phyloP scores from a whole-genome alignment of 2,329 filamentous ascomycete species.

The Aspergillus terreus region DNA sequence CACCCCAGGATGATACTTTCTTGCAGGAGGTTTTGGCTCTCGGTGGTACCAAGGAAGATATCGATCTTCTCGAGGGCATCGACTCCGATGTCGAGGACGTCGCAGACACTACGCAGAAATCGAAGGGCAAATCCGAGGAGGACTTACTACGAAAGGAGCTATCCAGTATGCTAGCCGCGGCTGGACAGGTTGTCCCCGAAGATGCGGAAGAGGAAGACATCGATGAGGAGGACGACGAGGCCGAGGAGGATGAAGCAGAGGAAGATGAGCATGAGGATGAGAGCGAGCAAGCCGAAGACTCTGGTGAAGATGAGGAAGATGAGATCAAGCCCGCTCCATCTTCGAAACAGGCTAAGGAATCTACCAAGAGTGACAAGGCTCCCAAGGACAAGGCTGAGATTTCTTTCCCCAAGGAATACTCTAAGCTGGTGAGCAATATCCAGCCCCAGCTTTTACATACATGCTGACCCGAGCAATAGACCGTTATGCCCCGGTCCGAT shows the following conservation, averaged over 20 bases:
- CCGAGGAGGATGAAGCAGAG: constrained; percentile 26
- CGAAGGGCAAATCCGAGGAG: constrained; percentile 25
- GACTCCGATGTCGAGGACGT: constrained; percentile 44
- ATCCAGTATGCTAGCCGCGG: constrained; percentile 32
- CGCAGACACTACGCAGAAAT: constrained; percentile 16
- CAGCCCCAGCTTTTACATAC: neutral
- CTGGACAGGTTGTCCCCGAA: constrained; percentile 34
- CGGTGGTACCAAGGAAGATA: constrained; percentile 49
- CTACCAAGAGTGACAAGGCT: constrained; percentile 19
- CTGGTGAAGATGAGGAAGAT: constrained; percentile 26
- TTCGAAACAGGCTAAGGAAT: constrained; percentile 20
- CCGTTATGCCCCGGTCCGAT: constrained; percentile 61
- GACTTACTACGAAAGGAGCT: constrained; percentile 41
- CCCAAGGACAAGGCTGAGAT: constrained; percentile 18
- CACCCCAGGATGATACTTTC: constrained; percentile 29
- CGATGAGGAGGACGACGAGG: constrained; percentile 35
- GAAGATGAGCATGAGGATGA: constrained; percentile 22
- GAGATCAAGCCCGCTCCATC: constrained; percentile 21
- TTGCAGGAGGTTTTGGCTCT: constrained; percentile 44
- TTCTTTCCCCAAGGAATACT: constrained; percentile 33
- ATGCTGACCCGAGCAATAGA: constrained; percentile 36
- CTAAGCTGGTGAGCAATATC: constrained; percentile 28
- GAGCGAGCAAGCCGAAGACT: constrained; percentile 27
- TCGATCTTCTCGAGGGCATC: constrained; percentile 43
- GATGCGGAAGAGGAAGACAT: constrained; percentile 34